Evolutionary conservation across 2,329 filamentous ascomycete genomes (phyloP), one percentile per base, ranked within the genome.

Genomic region (Aaosphaeria arxii): DNA sequence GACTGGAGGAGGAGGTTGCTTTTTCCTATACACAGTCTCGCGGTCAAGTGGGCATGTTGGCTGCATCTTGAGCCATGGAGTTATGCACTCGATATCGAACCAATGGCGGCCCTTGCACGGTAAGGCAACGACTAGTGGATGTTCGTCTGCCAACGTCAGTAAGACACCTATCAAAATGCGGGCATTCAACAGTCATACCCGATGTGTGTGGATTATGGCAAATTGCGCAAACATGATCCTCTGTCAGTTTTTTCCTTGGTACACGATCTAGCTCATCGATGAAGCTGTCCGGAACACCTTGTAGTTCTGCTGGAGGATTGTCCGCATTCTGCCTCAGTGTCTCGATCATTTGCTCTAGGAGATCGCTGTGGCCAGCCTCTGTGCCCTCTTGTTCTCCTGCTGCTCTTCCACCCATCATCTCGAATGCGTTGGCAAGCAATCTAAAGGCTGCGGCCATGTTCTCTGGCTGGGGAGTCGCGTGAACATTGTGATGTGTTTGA

Each of bases 81-180:
- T 70, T 51, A 86, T 81, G 64, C 83, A 86, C 57, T 86, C 83
- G 29, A 86, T 64, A 67, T 86, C 83, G 65, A 85, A 86, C 17
- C 81, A 59, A 62, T 86, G 83, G 35, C 77, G 77, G 11, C 77
- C 72, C 62, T 85, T 81, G 55, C 83, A 86, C 7, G 83, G 81
- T 31, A 86, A 64, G 30, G 77, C 74, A 41, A 86, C 82, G 33
- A 86, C 80, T 13, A 86, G 76, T n/a, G 83, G 83, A 56, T 84
- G 83, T 40, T 77, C 55, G 54, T 85, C 74, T 76, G 51, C 48
- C 40, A 45, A 11, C 40, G 5, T 44, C 40, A 43, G 45, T 40
- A 47, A 66, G 38, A 66, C 63, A 54, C 43, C 52, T 48, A 40
- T 29, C 7, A 4, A 4, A 28, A 40, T 40, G 11, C 41, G 17